A percentile compares a stretch with the other conserved stretches of the same genome.
phyloP scores from a whole-genome alignment of 208 protist genomes.

The Naegleria fowleri region DNA sequence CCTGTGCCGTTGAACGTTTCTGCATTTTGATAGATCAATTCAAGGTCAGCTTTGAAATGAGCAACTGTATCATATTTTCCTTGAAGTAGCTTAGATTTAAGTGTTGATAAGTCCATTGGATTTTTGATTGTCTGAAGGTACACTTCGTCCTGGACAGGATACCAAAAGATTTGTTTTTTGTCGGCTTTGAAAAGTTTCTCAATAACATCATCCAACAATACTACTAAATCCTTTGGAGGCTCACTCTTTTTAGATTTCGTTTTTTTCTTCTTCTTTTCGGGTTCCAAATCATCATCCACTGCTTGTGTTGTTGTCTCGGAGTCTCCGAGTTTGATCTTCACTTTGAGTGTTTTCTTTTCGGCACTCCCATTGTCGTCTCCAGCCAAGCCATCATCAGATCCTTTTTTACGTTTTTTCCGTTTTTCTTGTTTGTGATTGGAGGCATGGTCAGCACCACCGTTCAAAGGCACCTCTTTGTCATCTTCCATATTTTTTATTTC shows the following conservation, averaged over 20 bases:
- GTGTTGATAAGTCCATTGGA: conserved; percentile 23
- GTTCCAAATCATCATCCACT: not conserved
- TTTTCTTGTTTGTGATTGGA: not conserved
- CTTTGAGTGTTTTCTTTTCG: not conserved
- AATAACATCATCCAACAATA: not conserved
- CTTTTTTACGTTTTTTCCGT: not conserved
- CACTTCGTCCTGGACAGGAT: not conserved
- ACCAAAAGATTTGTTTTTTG: not conserved
- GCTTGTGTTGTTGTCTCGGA: not conserved
- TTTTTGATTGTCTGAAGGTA: conserved; percentile 15
- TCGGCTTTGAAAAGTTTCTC: conserved; percentile 10
- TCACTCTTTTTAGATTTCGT: not conserved
- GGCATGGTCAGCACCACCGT: not conserved
- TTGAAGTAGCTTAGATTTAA: not conserved
- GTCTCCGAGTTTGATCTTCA: not conserved
- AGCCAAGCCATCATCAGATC: not conserved
- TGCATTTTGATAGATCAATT: not conserved
- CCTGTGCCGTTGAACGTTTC: not conserved
- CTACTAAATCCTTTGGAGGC: no score
- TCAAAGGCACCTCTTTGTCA: not conserved
- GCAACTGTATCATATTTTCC: not conserved
- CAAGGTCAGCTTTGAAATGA: not conserved
- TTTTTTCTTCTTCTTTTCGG: not conserved
- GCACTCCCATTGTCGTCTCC: not conserved
- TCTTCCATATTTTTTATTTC: not conserved